phyloP scores from a whole-genome alignment of 2,329 filamentous ascomycete genomes.

The Trichothecium sympodiale region DNA sequence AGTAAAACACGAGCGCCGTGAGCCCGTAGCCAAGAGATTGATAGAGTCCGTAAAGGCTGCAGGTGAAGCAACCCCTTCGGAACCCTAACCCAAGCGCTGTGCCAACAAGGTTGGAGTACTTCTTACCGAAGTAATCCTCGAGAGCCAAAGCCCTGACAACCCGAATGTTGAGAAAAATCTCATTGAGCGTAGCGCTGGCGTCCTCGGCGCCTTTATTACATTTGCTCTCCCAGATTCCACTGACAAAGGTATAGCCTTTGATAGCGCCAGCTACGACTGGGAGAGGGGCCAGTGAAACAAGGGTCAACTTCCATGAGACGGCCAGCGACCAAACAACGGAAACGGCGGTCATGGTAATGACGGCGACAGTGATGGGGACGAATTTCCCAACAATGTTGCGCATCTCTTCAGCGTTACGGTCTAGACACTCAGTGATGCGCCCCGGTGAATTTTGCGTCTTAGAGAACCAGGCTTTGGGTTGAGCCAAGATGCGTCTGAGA shows the following conservation, averaged over 20 bases:
- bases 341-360: conserved; percentile 54
- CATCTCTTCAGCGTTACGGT: conserved; percentile 80
- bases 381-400: conserved; percentile 73
- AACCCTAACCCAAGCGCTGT: conserved; percentile 50
- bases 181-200: conserved; percentile 48
- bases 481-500: conserved; percentile 58
- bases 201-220: conserved; percentile 53
- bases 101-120: conserved; percentile 42
- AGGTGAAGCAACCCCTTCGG: conserved; percentile 54
- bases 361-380: conserved; percentile 56
- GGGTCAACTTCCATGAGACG: conserved; percentile 68
- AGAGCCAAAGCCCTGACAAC: conserved; percentile 67
- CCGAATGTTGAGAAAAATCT: conserved; percentile 69
- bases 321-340: conserved; percentile 64
- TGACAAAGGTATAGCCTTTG: conserved; percentile 52
- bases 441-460: conserved; percentile 51
- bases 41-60: conserved; percentile 66
- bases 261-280: conserved; percentile 59
- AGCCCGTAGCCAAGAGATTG: conserved; percentile 63
- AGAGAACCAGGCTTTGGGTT: conserved; percentile 73
- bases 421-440: conserved; percentile 59
- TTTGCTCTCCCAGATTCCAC: conserved; percentile 59
- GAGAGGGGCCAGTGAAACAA: conserved; percentile 59
- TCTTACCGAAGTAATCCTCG: conserved; percentile 58
- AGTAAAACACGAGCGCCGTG: conserved; percentile 74